Conservation (phyloP, 2,329 filamentous ascomycete genomes). For the Podosphaera aphanis region DNA sequence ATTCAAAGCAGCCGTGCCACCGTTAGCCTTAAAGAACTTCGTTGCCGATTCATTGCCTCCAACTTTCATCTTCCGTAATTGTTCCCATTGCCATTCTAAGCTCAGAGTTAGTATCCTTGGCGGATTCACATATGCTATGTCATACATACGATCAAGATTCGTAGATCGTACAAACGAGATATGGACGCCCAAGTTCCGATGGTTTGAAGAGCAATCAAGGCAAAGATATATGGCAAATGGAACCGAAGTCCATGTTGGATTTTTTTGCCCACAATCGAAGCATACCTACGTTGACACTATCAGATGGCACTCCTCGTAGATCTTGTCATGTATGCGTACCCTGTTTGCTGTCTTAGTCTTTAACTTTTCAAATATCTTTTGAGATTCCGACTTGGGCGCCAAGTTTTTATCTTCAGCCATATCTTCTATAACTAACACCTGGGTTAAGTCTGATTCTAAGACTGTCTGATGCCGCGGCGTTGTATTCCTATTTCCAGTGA, state of each 20-base stretch:
- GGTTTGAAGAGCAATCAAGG: slow-evolving; percentile 89
- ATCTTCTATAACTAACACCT: neutral
- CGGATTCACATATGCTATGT: slow-evolving; percentile 1
- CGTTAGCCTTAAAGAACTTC: slow-evolving; percentile 94
- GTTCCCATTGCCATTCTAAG: slow-evolving; percentile 94
- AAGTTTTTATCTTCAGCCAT: slow-evolving; percentile 1
- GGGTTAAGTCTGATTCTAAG: too few relatives aligned
- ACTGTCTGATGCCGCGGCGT: too few relatives aligned
- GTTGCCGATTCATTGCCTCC: slow-evolving; percentile 95
- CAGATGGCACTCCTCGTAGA: slow-evolving; percentile 5
- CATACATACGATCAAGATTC: slow-evolving; percentile 77
- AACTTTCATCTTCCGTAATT: slow-evolving; percentile 91
- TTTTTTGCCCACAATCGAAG: slow-evolving; percentile 95
- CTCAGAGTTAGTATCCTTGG: slow-evolving; percentile 9
- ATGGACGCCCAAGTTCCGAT: slow-evolving; percentile 92
- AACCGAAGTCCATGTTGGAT: slow-evolving; percentile 94
- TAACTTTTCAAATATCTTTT: slow-evolving; percentile 93
- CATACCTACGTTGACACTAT: slow-evolving; percentile 42
- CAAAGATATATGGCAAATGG: slow-evolving; percentile 95
- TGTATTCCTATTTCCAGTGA: too few relatives aligned
- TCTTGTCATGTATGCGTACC: slow-evolving; percentile 25
- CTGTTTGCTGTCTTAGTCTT: slow-evolving; percentile 90
- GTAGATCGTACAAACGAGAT: slow-evolving; percentile 98
- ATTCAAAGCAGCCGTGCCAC: slow-evolving; percentile 74
- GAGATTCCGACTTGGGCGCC: slow-evolving; percentile 83